Evolutionary conservation across 768 basidiomycete species (phyloP), one percentile per base, ranked within the genome.

Genomic region (Amanita subjunquillea): DNA sequence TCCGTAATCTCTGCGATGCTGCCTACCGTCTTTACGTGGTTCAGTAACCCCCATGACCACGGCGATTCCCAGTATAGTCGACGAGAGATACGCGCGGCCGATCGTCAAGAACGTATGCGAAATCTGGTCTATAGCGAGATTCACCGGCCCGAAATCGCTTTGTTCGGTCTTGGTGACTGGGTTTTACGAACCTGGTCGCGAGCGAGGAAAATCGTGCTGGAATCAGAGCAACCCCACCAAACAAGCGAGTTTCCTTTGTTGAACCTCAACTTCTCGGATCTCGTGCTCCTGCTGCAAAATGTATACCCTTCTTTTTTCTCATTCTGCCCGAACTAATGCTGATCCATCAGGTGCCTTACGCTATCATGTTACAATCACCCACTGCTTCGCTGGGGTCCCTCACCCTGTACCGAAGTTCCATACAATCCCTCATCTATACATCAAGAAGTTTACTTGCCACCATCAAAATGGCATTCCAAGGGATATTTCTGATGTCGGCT

Each of bases 121-220:
- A 79, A 76, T 59, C 69, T 92, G 37, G 90, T 82, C 0, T 80
- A 86, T 64, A 85, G 80, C 60, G 89, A 89, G 37, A 61, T 69
- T 0, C 81, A 87, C 63, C 82, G 88, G n/a, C 82, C 85, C 13
- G 91, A 94, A 64, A 76, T 93, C 30, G 72, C 83, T 32, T 72
- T 93, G 3, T 94, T 91, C 64, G 87, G 87, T 3, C 74, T 94
- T 13, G 83, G 82, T 9, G 83, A 87, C 37, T 94, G 91, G 91
- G 83, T 93, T 50, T 68, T 93, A 54, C 74, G 78, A 51, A 79
- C 80, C 6, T 94, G 91, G 91, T 75, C 83, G 3, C 72, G 67
- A 30, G 79, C 88, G 3, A 71, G 83, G 58, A 77, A 72, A 62
- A 66, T 78, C 17, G 76, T 83, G 42, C 68, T 85, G 49, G 75